A percentile compares a stretch with the other conserved stretches of the same genome.
Evolutionary conservation across 179 eudicot species (phyloP).

Genomic region (Spergularia azorica): DNA sequence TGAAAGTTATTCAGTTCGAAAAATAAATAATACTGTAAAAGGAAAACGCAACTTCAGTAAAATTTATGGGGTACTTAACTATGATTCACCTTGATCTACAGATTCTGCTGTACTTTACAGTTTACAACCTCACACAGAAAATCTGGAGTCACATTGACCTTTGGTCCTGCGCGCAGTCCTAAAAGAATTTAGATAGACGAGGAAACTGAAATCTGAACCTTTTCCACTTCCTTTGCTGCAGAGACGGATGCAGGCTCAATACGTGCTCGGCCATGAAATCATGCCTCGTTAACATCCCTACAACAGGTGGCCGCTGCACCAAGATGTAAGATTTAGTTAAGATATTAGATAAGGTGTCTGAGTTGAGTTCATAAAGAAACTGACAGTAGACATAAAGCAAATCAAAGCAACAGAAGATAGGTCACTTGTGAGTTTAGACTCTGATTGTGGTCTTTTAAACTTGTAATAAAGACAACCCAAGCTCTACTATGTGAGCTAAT

Average conservation of each 20-base stretch:
- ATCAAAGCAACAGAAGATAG: neutral
- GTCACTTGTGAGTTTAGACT: too few species aligned
- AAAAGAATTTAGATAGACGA: constrained; percentile 33
- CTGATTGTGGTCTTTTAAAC: too few species aligned
- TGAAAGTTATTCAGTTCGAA: too few species aligned
- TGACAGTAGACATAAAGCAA: neutral
- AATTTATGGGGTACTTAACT: too few species aligned
- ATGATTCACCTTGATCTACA: constrained; percentile 1
- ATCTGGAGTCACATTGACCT: neutral
- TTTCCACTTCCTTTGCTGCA: constrained; percentile 61
- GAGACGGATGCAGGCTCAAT: constrained; percentile 58
- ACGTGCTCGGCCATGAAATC: constrained; percentile 93
- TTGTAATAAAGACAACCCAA: too few species aligned
- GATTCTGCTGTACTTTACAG: neutral
- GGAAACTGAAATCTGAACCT: constrained; percentile 56
- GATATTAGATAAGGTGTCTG: too few species aligned
- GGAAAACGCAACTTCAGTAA: too few species aligned
- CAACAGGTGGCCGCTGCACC: constrained; percentile 77
- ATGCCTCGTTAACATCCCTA: constrained; percentile 91
- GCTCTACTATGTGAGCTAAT: too few species aligned
- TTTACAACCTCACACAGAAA: neutral
- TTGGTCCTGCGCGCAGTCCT: neutral
- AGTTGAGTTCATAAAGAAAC: neutral
- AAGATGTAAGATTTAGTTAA: constrained; percentile 10
- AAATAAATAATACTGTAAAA: too few species aligned